Evolutionary conservation across 2,329 filamentous ascomycete species (phyloP).

Genomic region (Ceratocystis lukuohia): DNA sequence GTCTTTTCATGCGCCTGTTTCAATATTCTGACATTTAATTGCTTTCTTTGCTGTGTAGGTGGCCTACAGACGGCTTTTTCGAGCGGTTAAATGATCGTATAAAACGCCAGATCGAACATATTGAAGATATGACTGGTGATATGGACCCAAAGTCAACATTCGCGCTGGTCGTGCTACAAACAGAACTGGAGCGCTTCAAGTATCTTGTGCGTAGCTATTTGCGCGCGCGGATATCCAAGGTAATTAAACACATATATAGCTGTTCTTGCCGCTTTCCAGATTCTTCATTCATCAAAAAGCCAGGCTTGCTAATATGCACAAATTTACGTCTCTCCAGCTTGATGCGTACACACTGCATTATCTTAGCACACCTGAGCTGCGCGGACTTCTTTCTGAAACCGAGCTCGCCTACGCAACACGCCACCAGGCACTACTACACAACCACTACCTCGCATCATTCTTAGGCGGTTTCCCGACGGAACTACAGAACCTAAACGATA

Average conservation of each 20-base stretch:
- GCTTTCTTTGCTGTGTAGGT: conserved; percentile 24
- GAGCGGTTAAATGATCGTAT: conserved; percentile 66
- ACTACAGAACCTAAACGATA: conserved; percentile 75
- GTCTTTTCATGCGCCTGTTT: not conserved
- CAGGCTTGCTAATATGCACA: not conserved
- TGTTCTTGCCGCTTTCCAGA: not conserved
- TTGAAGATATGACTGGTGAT: conserved; percentile 66
- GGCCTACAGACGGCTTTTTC: conserved; percentile 60
- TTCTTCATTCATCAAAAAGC: not conserved
- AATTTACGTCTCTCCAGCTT: conserved; percentile 37
- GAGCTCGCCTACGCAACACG: conserved; percentile 73
- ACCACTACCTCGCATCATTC: conserved; percentile 78
- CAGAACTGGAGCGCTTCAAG: conserved; percentile 87
- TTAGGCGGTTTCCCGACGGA: conserved; percentile 65
- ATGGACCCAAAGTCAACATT: conserved; percentile 90
- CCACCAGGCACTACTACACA: conserved; percentile 71
- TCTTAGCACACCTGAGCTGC: conserved; percentile 42
- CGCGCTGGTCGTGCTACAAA: conserved; percentile 85
- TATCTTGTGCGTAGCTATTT: conserved; percentile 76
- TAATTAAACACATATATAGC: conserved; percentile 27
- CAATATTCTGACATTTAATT: not conserved
- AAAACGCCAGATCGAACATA: conserved; percentile 53
- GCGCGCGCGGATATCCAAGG: conserved; percentile 76
- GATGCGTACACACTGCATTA: conserved; percentile 66
- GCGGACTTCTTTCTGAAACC: conserved; percentile 54